Evolutionary conservation across 352 stramenopile species (phyloP).

Genomic region (Phytopythium delawarense): DNA sequence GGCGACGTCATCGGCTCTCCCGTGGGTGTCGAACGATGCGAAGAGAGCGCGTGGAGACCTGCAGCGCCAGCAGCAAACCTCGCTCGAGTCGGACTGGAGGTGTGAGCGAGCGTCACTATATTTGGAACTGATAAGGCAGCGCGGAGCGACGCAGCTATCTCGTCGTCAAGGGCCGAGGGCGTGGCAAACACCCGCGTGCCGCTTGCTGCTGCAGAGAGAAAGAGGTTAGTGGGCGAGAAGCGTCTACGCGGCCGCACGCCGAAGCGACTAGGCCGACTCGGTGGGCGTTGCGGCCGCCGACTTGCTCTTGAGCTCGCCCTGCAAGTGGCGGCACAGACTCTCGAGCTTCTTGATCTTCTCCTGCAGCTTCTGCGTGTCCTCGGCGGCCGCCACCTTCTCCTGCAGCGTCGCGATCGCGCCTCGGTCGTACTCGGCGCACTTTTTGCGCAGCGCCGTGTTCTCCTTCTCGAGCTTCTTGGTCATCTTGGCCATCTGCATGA

Average conservation of each 20-base stretch:
- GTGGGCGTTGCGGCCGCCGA: slow-evolving; percentile 9
- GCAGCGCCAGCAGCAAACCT: not conserved
- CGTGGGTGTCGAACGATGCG: not conserved
- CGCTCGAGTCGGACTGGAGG: not conserved
- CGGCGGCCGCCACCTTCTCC: slow-evolving; percentile 52
- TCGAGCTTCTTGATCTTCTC: slow-evolving; percentile 86
- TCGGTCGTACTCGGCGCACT: slow-evolving; percentile 76
- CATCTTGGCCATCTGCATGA: slow-evolving; percentile 64
- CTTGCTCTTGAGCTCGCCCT: slow-evolving; percentile 67
- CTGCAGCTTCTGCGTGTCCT: slow-evolving; percentile 66
- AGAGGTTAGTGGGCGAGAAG: not conserved
- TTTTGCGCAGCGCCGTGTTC: slow-evolving; percentile 73
- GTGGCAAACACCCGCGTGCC: not conserved
- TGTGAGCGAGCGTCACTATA: not conserved
- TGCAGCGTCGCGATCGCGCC: slow-evolving; percentile 73
- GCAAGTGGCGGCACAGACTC: slow-evolving; percentile 72
- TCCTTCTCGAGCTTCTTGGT: slow-evolving; percentile 88
- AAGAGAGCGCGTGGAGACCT: not conserved
- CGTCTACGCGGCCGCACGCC: not conserved
- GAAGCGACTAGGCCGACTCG: slow-evolving; percentile 17
- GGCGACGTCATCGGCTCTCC: not conserved
- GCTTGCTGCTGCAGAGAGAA: not conserved
- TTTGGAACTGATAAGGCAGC: slow-evolving; percentile 3
- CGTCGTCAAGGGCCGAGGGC: not conserved
- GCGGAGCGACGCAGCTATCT: not conserved